Conservation (phyloP, 2,329 filamentous ascomycete genomes). For the Berkeleyomyces basicola region DNA sequence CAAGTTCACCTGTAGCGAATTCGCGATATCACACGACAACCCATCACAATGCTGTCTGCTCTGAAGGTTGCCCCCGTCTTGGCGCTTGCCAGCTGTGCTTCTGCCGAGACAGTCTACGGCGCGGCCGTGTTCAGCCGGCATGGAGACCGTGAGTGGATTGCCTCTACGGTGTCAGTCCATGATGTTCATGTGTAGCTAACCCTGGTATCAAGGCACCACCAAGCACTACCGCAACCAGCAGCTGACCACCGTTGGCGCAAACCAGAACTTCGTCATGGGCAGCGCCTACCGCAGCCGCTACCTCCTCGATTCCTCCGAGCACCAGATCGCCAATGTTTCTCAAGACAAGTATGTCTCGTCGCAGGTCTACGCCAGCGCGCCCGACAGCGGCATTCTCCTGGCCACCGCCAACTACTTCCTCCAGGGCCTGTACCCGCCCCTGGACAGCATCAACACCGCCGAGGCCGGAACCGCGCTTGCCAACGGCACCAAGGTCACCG, state of each 20-base stretch:
- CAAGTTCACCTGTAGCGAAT: not conserved
- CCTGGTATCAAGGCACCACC: constrained; percentile 18
- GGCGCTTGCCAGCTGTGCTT: constrained; percentile 15
- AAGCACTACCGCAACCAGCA: constrained; percentile 22
- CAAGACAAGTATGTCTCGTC: constrained; percentile 20
- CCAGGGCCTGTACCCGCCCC: constrained; percentile 22
- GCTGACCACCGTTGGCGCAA: constrained; percentile 22
- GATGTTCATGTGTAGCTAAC: not conserved
- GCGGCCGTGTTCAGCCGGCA: constrained; percentile 22
- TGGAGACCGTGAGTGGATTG: constrained; percentile 20
- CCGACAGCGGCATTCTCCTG: constrained; percentile 21
- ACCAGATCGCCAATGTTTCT: constrained; percentile 21
- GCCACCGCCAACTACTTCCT: constrained; percentile 23
- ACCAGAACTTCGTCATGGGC: constrained; percentile 21
- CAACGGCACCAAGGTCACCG: constrained; percentile 19
- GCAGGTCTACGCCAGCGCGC: constrained; percentile 21
- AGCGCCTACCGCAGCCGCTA: constrained; percentile 16
- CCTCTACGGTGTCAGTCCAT: not conserved
- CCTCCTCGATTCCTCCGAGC: constrained; percentile 16
- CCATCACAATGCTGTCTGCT: constrained; percentile 2
- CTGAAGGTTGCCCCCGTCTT: not conserved
- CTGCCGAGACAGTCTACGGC: constrained; percentile 21
- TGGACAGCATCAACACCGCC: constrained; percentile 18
- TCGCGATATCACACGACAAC: not conserved
- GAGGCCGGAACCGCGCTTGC: constrained; percentile 19